phyloP scores from a whole-genome alignment of 2,329 filamentous ascomycete genomes.

The Scytalidium sp. region DNA sequence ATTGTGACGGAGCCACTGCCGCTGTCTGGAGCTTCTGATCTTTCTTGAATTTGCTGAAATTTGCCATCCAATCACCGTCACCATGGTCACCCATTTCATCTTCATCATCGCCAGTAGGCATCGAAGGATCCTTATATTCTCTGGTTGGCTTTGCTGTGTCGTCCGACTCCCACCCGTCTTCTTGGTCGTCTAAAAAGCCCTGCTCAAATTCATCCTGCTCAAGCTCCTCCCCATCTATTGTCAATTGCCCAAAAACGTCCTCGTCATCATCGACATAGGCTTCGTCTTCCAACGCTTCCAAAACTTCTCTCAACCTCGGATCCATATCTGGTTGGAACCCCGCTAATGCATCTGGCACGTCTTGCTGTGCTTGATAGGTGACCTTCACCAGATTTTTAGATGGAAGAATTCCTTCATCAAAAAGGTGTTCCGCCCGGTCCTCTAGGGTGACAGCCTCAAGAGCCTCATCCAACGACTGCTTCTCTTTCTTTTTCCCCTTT shows the following conservation, averaged over 20 bases:
- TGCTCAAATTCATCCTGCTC: constrained; percentile 79
- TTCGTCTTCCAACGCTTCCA: constrained; percentile 94
- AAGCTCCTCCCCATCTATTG: constrained; percentile 68
- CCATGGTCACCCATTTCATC: constrained; percentile 57
- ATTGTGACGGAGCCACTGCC: constrained; percentile 45
- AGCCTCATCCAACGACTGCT: constrained; percentile 78
- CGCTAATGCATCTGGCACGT: constrained; percentile 84
- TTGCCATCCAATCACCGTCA: constrained; percentile 82
- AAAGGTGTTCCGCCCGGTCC: constrained; percentile 51
- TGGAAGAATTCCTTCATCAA: constrained; percentile 74
- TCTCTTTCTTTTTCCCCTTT: constrained; percentile 74
- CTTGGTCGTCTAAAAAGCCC: constrained; percentile 54
- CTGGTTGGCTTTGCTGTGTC: constrained; percentile 74
- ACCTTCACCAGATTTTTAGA: constrained; percentile 74
- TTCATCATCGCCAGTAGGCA: constrained; percentile 40
- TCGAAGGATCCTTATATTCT: constrained; percentile 44
- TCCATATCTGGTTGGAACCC: constrained; percentile 99
- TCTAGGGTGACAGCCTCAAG: constrained; percentile 60
- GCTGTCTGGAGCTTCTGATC: constrained; percentile 56
- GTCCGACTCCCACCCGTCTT: constrained; percentile 94
- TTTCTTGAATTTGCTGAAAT: constrained; percentile 94
- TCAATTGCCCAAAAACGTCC: constrained; percentile 77
- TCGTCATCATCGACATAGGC: constrained; percentile 83
- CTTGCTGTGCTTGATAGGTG: constrained; percentile 90
- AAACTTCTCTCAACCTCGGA: constrained; percentile 80